Percentiles rank a stretch among this genome's conserved stretches.
These are phyloP conservation scores for Salix suchowensis DNA, from an alignment of 345 rosid genomes.

Conservation along the genomic window DNA sequence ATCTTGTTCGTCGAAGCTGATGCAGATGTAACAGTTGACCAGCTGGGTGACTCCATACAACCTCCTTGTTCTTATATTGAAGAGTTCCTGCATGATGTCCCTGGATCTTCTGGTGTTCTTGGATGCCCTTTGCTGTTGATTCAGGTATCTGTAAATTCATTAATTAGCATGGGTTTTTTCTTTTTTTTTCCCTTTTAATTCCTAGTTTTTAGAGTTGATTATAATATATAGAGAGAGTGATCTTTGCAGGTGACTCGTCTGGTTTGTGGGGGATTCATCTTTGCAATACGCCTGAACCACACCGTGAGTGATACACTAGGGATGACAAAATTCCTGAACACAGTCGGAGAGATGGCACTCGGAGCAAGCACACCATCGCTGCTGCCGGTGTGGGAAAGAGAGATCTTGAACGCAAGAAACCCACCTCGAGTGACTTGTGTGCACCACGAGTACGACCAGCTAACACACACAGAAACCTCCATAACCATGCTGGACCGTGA, in stretches of 20 bases:
- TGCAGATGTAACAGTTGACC: neutral
- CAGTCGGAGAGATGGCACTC: neutral
- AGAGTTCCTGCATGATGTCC: constrained; percentile 16
- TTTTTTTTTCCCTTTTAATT: too few species aligned
- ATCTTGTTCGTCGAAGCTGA: constrained; percentile 22
- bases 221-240: too few species aligned
- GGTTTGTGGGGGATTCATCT: constrained; percentile 15
- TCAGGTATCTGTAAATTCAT: constrained; percentile 11
- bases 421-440: neutral
- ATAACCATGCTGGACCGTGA: too few species aligned
- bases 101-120: constrained; percentile 3
- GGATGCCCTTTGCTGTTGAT: constrained; percentile 10
- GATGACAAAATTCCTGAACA: neutral
- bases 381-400: constrained; percentile 9
- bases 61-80: constrained; percentile 20
- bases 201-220: too few species aligned
- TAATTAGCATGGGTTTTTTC: too few species aligned
- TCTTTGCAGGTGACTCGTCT: constrained; percentile 17
- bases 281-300: constrained; percentile 3
- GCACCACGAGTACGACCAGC: neutral
- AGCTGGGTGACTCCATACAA: constrained; percentile 1
- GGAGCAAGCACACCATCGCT: neutral
- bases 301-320: constrained; percentile 1
- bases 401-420: constrained; percentile 1
- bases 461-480: neutral